Conservation (phyloP, 1,284 basidiomycete genomes). For the Boletus sp. region DNA sequence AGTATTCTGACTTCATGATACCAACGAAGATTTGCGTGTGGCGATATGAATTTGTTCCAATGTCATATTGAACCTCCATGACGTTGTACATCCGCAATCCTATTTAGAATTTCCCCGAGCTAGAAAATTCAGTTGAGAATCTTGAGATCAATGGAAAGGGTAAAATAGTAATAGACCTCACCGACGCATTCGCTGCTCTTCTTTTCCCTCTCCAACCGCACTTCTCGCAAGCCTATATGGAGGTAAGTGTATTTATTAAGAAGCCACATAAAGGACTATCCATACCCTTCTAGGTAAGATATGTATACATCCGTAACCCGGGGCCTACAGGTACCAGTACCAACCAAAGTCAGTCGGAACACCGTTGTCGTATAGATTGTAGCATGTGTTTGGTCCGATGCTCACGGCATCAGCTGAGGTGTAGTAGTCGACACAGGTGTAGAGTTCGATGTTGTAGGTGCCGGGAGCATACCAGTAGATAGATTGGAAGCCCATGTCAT, state of each 20-base stretch:
- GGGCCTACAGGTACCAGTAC: neutral
- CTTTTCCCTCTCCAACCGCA: neutral
- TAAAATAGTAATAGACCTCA: neutral
- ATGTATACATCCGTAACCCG: too few relatives aligned
- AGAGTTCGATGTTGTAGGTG: neutral
- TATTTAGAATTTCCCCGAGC: neutral
- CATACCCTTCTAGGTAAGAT: neutral
- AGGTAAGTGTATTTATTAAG: neutral
- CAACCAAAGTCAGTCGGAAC: neutral
- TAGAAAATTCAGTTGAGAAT: neutral
- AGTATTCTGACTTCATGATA: neutral
- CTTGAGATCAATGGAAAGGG: neutral
- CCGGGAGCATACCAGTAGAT: neutral
- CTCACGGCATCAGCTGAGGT: neutral
- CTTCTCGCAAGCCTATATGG: neutral
- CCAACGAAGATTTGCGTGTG: neutral
- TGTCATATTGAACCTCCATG: neutral
- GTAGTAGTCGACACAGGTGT: neutral
- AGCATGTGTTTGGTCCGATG: neutral
- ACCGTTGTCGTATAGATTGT: neutral
- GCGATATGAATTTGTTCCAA: neutral
- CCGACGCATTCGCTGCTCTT: too few relatives aligned
- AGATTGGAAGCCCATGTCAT: neutral
- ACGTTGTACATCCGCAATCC: neutral
- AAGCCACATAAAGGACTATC: neutral